Evolutionary conservation across 306 rosid species (phyloP).

Genomic region (Cicer bijugum): DNA sequence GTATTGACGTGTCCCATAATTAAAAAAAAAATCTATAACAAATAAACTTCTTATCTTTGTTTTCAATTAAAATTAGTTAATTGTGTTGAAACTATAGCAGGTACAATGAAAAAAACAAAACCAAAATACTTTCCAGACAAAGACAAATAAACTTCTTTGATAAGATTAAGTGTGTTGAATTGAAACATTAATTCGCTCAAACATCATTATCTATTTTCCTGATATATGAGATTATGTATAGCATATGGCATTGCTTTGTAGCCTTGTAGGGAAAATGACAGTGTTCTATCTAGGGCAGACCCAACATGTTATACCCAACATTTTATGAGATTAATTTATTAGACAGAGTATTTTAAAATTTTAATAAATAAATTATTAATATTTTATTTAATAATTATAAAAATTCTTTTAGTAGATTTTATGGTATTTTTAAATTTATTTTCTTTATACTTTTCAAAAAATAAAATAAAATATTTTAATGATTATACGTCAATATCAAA

Average conservation of each 20-base stretch:
- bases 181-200: constrained; percentile 13
- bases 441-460: too few species aligned
- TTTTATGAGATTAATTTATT: too few species aligned
- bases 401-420: too few species aligned
- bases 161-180: not conserved
- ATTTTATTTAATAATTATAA: too few species aligned
- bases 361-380: too few species aligned
- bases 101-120: not conserved
- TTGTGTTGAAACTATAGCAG: constrained; percentile 8
- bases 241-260: not conserved
- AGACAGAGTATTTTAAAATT: too few species aligned
- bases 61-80: not conserved
- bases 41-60: not conserved
- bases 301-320: too few species aligned
- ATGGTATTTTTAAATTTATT: too few species aligned
- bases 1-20: too few species aligned
- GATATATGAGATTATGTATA: constrained; percentile 9
- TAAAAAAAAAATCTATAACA: too few species aligned
- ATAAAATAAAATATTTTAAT: too few species aligned
- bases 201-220: constrained; percentile 32
- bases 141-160: constrained; percentile 11
- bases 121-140: constrained; percentile 10
- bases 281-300: not conserved
- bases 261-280: constrained; percentile 31
- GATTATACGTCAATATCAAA: too few species aligned